A percentile compares a stretch with the other conserved stretches of the same genome.
These are phyloP conservation scores for Sungouiozyma intestinalis DNA, from an alignment of 805 yeast genomes.

Conservation along the genomic window DNA sequence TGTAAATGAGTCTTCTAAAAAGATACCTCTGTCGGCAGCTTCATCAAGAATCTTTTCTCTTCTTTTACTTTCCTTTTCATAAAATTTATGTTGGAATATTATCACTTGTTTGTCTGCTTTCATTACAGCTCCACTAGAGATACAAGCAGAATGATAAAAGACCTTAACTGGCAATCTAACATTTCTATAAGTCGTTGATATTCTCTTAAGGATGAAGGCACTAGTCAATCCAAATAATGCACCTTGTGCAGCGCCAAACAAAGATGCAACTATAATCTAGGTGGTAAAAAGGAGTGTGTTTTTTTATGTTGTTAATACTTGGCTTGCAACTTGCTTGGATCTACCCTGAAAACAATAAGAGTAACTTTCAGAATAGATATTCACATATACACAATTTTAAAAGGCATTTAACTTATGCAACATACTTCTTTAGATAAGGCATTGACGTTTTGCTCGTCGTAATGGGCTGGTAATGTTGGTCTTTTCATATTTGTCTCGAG, in stretches of 20 bases:
- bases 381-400: no score
- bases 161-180: conserved; percentile 33
- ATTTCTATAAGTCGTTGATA: conserved; percentile 29
- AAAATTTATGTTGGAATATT: conserved; percentile 28
- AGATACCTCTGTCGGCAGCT: conserved; percentile 37
- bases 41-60: conserved; percentile 31
- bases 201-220: conserved; percentile 26
- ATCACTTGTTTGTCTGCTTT: conserved; percentile 34
- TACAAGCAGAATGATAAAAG: conserved; percentile 34
- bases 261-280: conserved; percentile 30
- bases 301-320: no score
- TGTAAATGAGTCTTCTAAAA: conserved; percentile 26
- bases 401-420: no score
- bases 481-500: conserved; percentile 10
- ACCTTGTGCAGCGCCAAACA: conserved; percentile 35
- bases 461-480: conserved; percentile 30
- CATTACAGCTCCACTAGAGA: conserved; percentile 33
- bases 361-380: no score
- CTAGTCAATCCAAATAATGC: conserved; percentile 30
- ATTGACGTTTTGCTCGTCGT: conserved; percentile 29
- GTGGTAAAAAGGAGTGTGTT: background rate
- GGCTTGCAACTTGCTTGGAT: no score
- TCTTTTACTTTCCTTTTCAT: conserved; percentile 27
- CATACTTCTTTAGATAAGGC: conserved; percentile 30
- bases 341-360: no score